phyloP scores from a whole-genome alignment of 495 filamentous ascomycete species.

The Podospora pseudoanserina region DNA sequence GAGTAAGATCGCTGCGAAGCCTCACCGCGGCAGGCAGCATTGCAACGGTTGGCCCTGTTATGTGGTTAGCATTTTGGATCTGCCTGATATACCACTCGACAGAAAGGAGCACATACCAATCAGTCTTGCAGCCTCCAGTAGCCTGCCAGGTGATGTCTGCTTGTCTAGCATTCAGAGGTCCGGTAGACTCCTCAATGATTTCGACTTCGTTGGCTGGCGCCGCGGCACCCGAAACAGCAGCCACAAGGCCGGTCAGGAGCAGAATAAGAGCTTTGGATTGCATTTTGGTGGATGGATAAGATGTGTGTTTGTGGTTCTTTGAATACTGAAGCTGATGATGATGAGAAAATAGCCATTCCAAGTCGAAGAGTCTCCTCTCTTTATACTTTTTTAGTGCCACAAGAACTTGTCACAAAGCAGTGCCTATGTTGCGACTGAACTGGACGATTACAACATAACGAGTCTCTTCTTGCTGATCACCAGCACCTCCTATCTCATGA shows the following conservation, averaged over 20 bases:
- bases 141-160: constrained; percentile 5
- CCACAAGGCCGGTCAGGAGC: not conserved
- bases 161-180: constrained; percentile 1
- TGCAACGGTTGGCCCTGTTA: constrained; percentile 1
- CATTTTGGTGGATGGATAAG: not conserved
- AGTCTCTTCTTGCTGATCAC: not conserved
- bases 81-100: not conserved
- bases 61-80: not conserved
- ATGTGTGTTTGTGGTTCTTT: not conserved
- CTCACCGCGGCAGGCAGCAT: constrained; percentile 1
- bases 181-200: not conserved
- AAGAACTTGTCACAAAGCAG: not conserved
- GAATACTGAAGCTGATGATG: not conserved
- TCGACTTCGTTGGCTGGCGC: not conserved
- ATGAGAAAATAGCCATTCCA: not conserved
- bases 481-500: not conserved
- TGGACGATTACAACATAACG: not conserved
- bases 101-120: not conserved
- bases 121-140: constrained; percentile 1
- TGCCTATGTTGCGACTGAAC: not conserved
- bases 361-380: not conserved
- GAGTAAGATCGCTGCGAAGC: not conserved
- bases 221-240: not conserved
- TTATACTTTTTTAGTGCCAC: not conserved
- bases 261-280: not conserved